Conservation (phyloP, 371 early-diverging fungal genomes). For the Rhizopus arrhizus region DNA sequence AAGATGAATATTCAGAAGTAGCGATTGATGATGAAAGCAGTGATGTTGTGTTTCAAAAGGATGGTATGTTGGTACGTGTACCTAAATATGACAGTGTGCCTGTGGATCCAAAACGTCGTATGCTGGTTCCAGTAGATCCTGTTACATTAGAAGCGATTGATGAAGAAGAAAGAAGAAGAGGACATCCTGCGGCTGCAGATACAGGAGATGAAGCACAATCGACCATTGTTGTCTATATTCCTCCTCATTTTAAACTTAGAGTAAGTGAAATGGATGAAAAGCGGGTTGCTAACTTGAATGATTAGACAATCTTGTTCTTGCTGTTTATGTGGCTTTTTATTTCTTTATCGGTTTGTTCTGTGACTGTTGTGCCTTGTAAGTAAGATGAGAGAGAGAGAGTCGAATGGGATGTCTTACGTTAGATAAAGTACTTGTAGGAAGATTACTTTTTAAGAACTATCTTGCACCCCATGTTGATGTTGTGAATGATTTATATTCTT, state of each 20-base stretch:
- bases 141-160: constrained; percentile 62
- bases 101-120: constrained; percentile 65
- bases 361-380: constrained; percentile 59
- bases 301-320: constrained; percentile 32
- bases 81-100: constrained; percentile 75
- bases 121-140: constrained; percentile 75
- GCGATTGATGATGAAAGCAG: constrained; percentile 28
- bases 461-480: constrained; percentile 32
- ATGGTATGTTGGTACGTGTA: constrained; percentile 68
- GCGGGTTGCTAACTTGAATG: not conserved
- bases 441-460: constrained; percentile 46
- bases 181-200: constrained; percentile 59
- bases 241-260: constrained; percentile 61
- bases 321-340: constrained; percentile 64
- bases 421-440: constrained; percentile 50
- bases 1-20: constrained; percentile 35
- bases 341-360: constrained; percentile 46
- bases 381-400: not conserved
- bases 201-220: constrained; percentile 51
- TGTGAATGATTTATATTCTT: constrained; percentile 65
- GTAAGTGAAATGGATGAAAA: constrained; percentile 18
- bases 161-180: constrained; percentile 58
- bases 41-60: constrained; percentile 59
- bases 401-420: not conserved
- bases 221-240: constrained; percentile 67